Base-by-base conservation (phyloP, 192 early-diverging fungal genomes). In the Coemansia sp. region DNA sequence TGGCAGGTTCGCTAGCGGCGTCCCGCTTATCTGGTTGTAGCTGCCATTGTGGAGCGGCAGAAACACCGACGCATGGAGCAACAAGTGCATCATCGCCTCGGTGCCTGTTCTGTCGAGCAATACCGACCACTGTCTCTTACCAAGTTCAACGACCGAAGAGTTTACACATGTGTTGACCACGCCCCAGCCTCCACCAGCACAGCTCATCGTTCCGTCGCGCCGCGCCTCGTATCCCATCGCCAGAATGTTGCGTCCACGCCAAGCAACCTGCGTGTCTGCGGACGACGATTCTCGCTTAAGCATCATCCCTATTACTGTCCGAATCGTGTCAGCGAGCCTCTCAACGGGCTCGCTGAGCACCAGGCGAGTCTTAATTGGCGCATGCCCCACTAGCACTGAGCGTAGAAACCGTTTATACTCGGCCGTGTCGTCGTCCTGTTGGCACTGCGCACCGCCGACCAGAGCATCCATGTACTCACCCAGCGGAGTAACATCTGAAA, bases 131-230 rank as follows among this genome's bases (percentile, higher is more conserved):
- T 57, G 22, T 6, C 52, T 33, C 44, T 65, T 71, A 49, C 63
- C 61, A 22, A 84, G 73, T 74, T 79, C 77, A 11, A 79, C 66
- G 7, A 79, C 71, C 1, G 77, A 73, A 12, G 82, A 84, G 55
- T 79, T 84, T n/a, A 84, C 63, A 47, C 47, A 52, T 29, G 73
- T 65, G 63, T 73, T 76, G 5, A 66, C 31, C 18, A 84, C 44
- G 31, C 68, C 60, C 34, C 67, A 71, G 15, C 65, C 62, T 41
- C 77, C 57, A 31, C 68, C 59, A 8, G 79, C 71, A 33, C 74
- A 72, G 68, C 76, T 78, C 44, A 66, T 79, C 8, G 67, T 64
- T 22, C 71, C 68, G 3, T 67, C 74, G 36, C 60, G 51, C 11
- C 71, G 71, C 33, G 67, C 11, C 41, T 34, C 49, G 22, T 79